Evolutionary conservation across 2,329 filamentous ascomycete genomes (phyloP), one percentile per base, ranked within the genome.

Genomic region (Corniculantispora saksenae): DNA sequence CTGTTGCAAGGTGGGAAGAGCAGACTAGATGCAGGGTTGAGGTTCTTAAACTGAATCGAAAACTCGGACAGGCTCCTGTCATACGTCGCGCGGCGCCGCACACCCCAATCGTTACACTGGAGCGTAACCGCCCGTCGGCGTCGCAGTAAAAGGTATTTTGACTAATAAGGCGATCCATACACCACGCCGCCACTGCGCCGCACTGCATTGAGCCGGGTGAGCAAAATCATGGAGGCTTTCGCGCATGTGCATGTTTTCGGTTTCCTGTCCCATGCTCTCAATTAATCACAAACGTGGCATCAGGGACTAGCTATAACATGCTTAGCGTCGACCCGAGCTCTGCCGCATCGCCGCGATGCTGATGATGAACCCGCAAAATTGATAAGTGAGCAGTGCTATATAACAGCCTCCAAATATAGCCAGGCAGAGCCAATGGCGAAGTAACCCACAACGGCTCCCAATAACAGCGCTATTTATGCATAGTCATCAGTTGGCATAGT

Each of bases 61-160:
- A 29, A 51, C 17, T 25, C 43, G 4, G n/a, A 35, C 47, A 50
- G 43, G 27, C 21, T 21, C 32, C 4, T 51, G 57, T 60, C 21
- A 10, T 40, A 60, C 45, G 25, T n/a, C 35, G 23, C 40, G 40
- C 43, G 2, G 32, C 32, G 32, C 32, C 32, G 32, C 35, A 58
- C 43, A 25, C 56, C 40, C 17, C 25, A 48, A 19, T 50, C 13
- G 45, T 60, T 21, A 38, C 32, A 51, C 29, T 38, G 19, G n/a
- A n/a, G 17, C 47, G 32, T 60, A 40, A 47, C 57, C 57, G 57
- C 45, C 57, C 47, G 57, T 50, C 57, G 32, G 29, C 57, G 57
- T 50, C 23, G 57, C 57, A 38, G 43, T 7, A 21, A 13, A 6
- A 21, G 45, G 19, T 21, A 8, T 17, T 15, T 29, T 58, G 29